Conservation (phyloP, 805 yeast genomes). For the Yarrowia sp. region DNA sequence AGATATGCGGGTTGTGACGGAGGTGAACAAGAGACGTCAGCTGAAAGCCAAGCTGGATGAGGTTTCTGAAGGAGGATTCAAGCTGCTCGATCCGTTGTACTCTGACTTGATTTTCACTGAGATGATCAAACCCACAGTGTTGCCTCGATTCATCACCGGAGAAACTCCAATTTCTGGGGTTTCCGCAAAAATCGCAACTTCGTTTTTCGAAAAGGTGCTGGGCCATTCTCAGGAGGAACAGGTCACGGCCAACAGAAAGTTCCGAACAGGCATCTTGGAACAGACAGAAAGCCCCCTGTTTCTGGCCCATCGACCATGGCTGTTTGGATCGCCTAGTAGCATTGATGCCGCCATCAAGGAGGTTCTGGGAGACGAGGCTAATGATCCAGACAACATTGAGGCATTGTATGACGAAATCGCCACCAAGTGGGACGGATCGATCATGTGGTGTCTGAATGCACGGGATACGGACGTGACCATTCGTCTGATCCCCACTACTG, state of each 20-base stretch:
- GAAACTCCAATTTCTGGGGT: background rate
- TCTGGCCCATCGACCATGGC: slow-evolving; percentile 8
- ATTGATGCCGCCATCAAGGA: slow-evolving; percentile 7
- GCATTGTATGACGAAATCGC: slow-evolving; percentile 5
- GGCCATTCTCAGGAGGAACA: background rate
- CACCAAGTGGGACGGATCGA: slow-evolving; percentile 5
- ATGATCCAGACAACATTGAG: background rate
- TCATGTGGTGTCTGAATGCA: slow-evolving; percentile 3
- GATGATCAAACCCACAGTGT: background rate
- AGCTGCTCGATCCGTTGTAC: background rate
- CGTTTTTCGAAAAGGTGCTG: background rate
- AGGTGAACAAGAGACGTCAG: background rate
- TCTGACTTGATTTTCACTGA: background rate
- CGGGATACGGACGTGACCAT: slow-evolving; percentile 6
- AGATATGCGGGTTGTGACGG: background rate
- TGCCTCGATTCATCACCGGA: background rate
- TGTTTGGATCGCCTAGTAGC: slow-evolving; percentile 1
- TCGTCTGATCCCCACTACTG: slow-evolving; percentile 1
- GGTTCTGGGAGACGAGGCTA: background rate
- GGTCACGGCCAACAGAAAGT: background rate
- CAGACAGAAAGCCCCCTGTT: slow-evolving; percentile 2
- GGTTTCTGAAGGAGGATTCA: slow-evolving; percentile 4
- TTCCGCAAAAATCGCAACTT: no score
- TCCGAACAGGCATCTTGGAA: background rate
- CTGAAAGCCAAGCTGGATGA: background rate